phyloP scores from a whole-genome alignment of 2,329 filamentous ascomycete genomes.

The Chaetomium sp. region DNA sequence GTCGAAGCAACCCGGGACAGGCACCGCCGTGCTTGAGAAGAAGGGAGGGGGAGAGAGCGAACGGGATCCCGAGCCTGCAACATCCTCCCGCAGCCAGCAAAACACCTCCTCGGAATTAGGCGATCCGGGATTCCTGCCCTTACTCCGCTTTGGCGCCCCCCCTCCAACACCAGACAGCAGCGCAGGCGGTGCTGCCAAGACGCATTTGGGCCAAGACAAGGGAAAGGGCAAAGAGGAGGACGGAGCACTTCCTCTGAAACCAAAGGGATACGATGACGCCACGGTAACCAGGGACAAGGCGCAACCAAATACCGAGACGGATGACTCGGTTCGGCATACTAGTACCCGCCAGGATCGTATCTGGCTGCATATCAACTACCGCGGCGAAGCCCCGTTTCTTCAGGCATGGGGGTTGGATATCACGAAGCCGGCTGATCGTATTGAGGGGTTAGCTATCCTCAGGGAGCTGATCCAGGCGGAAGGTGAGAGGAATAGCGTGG shows the following conservation, averaged over 20 bases:
- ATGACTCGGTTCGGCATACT: not conserved
- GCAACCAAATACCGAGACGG: not conserved
- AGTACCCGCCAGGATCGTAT: no score
- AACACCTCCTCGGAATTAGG: not conserved
- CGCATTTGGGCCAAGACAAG: no score
- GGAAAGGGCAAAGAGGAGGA: no score
- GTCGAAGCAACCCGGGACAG: not conserved
- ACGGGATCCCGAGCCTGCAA: not conserved
- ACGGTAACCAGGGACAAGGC: not conserved
- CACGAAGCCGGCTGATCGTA: no score
- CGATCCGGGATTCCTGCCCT: not conserved
- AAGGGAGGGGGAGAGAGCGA: not conserved
- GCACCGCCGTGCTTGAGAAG: not conserved
- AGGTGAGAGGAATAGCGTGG: not conserved
- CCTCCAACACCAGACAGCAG: constrained; percentile 20
- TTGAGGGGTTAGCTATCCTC: no score
- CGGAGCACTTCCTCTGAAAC: not conserved
- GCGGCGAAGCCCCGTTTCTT: no score
- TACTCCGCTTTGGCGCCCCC: constrained; percentile 9
- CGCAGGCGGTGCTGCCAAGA: not conserved
- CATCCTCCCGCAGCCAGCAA: no score
- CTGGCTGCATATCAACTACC: no score
- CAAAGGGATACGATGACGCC: not conserved
- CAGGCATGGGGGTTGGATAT: no score
- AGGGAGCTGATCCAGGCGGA: not conserved